Evolutionary conservation across 2,329 filamentous ascomycete species (phyloP), one percentile per base, ranked within the genome.

Genomic region (Amphichorda felina): DNA sequence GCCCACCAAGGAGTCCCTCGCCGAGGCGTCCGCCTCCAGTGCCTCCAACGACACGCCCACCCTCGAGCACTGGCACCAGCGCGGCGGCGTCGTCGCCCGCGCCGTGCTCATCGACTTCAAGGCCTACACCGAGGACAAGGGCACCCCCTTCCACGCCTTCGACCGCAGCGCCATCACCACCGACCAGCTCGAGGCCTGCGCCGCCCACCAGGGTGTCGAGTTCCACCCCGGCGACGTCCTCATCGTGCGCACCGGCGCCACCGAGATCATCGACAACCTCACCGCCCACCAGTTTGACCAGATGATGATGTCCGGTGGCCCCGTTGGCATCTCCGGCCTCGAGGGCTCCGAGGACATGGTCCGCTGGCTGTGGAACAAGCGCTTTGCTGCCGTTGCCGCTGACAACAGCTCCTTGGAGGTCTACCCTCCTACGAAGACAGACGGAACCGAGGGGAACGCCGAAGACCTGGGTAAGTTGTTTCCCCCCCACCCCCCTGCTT

Each of bases 341-440:
- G 57, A 74, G 27, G 67, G 64, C 0, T 48, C 47, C 3, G 55
- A 71, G 33, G 66, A 67, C 30, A 66, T 77, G 4, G 58, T 73
- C 7, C 67, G 72, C 36, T 85, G 79, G 78, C 42, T 84, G 39
- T 79, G 82, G 59, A 75, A 84, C 47, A 72, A 68, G 43, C 75
- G 78, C 35, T 83, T 85, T 44, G 64, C 78, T 0, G 74, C 72
- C 1, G 76, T 80, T 2, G 75, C 69, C 0, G 74, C 75, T 0
- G 80, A 85, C 48, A 59, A 66, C 10, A 71, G 69, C 15, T 62
- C 69, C 0, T 82, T 84, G 41, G 80, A 85, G 56, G 65, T 69
- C 1, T 72, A 73, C 54, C 75, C 77, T 2, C 69, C 71, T 0
- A 36, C 68, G 24, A 59, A 63, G 36, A 42, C 54, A 5, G 59